Evolutionary conservation across 192 early-diverging fungal genomes (phyloP), one percentile per base, ranked within the genome.

Genomic region (Podila epigama): DNA sequence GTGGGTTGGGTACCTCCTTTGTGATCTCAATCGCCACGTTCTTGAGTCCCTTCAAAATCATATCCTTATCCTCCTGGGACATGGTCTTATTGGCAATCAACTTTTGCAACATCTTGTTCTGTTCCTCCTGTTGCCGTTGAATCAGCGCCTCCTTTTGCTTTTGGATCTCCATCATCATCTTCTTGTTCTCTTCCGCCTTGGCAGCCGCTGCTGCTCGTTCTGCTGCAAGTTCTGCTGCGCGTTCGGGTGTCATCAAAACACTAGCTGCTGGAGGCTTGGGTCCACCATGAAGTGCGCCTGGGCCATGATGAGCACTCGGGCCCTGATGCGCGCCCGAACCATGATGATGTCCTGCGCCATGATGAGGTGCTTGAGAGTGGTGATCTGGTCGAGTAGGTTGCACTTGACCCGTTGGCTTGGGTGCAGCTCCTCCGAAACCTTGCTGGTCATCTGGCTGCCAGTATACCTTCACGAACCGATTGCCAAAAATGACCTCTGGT

Each of bases 381-480:
- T 48, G 44, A 35, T 62, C 59, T 16, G 36, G 31, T 79, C 72
- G 44, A 48, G 44, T 22, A 18, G 44, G 44, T 10, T 48, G 71
- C 41, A 82, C 61, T 37, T 61, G 63, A 1, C 64, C 75, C n/a
- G 62, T 63, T 34, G 64, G 73, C 34, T 82, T 82, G 11, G 69
- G 60, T 50, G 69, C 58, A 32, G 63, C 48, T 15, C 37, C 41
- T 3, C 58, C 68, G 22, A 70, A 57, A 28, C 58, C 57, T 35
- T 80, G 63, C 22, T 75, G 25, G 10, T 87, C 85, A 35, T 81
- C 83, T 12, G 82, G 82, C 34, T 87, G 79, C 90, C 92, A 95
- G 71, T 87, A 95, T n/a, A 95, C 88, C 61, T 92, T 92, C 51
- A 95, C 93, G 65, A 95, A 95, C 25, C 94, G 87, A 70, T 95